These are phyloP conservation scores for Ottelia alismoides DNA, from an alignment of 106 monocot genomes.

Conservation along the genomic window DNA sequence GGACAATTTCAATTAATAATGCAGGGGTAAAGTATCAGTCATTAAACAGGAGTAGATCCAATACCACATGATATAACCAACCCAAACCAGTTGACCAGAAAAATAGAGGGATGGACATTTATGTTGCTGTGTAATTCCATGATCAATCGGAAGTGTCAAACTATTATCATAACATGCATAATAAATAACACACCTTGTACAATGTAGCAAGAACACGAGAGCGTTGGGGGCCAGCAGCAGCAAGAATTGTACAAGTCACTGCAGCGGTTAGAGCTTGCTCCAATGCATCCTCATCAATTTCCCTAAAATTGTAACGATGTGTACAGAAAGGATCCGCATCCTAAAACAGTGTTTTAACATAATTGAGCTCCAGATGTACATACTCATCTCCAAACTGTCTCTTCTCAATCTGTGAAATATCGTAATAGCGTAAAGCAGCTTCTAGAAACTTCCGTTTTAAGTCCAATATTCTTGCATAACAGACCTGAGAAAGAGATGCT, in stretches of 20 bases:
- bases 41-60: no score
- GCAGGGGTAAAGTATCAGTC: no score
- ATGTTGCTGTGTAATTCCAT: no score
- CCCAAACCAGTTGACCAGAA: no score
- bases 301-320: no score
- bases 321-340: neutral
- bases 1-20: no score
- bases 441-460: constrained; percentile 93
- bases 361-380: constrained; percentile 14
- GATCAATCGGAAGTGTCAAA: no score
- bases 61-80: no score
- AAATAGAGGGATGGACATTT: no score
- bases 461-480: constrained; percentile 96
- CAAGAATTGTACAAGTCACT: constrained; percentile 95
- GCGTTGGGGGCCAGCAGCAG: constrained; percentile 94
- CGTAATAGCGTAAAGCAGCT: constrained; percentile 97
- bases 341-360: neutral
- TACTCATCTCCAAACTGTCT: constrained; percentile 92
- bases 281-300: constrained; percentile 85
- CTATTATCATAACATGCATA: no score
- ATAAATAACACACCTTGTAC: constrained; percentile 98
- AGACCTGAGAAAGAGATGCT: constrained; percentile 40
- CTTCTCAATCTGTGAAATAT: constrained; percentile 98
- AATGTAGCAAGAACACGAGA: constrained; percentile 93
- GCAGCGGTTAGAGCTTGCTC: constrained; percentile 94